Evolutionary conservation across 176 grass and related monocot species (phyloP).

Genomic region (Aegilops umbellulata): DNA sequence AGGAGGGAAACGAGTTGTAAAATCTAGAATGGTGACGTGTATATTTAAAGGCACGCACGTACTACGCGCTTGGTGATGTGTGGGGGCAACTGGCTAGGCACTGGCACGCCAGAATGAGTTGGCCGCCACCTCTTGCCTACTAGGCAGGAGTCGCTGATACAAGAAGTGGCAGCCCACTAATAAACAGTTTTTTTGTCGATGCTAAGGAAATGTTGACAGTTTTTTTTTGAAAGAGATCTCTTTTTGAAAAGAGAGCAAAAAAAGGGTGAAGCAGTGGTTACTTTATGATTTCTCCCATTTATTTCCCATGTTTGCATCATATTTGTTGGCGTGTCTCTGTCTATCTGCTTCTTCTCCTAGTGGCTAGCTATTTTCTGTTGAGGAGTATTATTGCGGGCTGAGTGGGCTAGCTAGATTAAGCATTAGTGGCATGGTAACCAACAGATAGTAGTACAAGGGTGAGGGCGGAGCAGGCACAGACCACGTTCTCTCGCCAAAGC

Average conservation of each 20-base stretch:
- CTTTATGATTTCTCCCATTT: not conserved
- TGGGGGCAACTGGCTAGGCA: slow-evolving; percentile 7
- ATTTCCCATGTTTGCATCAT: not conserved
- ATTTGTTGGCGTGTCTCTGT: not conserved
- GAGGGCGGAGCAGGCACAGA: not conserved
- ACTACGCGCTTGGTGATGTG: not conserved
- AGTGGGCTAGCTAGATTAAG: slow-evolving; percentile 1
- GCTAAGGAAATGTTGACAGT: not conserved
- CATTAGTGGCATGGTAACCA: not conserved
- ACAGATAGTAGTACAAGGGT: not conserved
- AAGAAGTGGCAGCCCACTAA: not conserved
- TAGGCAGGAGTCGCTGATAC: not conserved
- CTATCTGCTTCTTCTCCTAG: not conserved
- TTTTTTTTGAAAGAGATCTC: not conserved
- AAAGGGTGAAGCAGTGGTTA: not conserved
- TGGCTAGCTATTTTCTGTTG: not conserved
- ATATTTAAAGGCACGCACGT: slow-evolving; percentile 18
- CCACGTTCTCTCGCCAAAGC: not conserved
- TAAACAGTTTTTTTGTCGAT: not conserved
- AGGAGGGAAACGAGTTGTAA: not conserved
- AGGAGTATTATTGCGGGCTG: too few species aligned
- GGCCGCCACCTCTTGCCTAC: not conserved
- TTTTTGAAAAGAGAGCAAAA: not conserved
- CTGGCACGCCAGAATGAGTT: slow-evolving; percentile 15
- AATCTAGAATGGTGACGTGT: slow-evolving; percentile 16